Base-by-base conservation (phyloP, 1,139 yeast genomes). In the Suhomyces taliae region DNA sequence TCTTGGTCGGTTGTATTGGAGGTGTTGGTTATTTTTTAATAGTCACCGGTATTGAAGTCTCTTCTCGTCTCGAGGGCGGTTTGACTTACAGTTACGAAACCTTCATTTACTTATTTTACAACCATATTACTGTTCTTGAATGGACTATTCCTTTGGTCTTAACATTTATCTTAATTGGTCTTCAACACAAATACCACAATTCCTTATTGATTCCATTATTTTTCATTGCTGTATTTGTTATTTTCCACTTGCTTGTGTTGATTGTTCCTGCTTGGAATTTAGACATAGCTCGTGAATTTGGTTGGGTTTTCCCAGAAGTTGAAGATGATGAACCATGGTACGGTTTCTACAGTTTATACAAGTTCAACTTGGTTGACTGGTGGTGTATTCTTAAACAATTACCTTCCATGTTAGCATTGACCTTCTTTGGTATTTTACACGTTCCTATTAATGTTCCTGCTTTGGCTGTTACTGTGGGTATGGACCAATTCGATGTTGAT, bases 371-470 rank as follows among this genome's bases (percentile, higher is more conserved):
- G 41, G 95, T 90, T 12, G 83, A 89, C 62, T 88, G 96, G 91
- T 61, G 72, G 55, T 78, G 86, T 33, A 76, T 93, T 34, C 47
- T 83, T 2, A 73, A 78, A 48, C 90, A 91, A 57, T 53, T 90
- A 12, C 99, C 99, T 7, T 87, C 96, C 5, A 93, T 93, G 97
- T 71, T 93, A 52, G 99, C 99, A 0, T 72, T 93, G 53, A 91
- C 99, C 0, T 93, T 93, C 63, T 93, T 93, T 60, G 99, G 99
- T 6, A 87, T 93, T 39, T 70, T 93, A 45, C 99, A 93, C 62
- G 99, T 93, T 10, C 99, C 99, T 6, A 93, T 93, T 53, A 93
- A 93, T 62, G 97, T 93, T 7, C 99, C 99, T 3, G 98, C 99
- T 0, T 74, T 93, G 47, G 97, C 98, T 0, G 95, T 93, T 14